Evolutionary conservation across 2,329 filamentous ascomycete genomes (phyloP), one percentile per base, ranked within the genome.

Genomic region (Sporothrix sp.): DNA sequence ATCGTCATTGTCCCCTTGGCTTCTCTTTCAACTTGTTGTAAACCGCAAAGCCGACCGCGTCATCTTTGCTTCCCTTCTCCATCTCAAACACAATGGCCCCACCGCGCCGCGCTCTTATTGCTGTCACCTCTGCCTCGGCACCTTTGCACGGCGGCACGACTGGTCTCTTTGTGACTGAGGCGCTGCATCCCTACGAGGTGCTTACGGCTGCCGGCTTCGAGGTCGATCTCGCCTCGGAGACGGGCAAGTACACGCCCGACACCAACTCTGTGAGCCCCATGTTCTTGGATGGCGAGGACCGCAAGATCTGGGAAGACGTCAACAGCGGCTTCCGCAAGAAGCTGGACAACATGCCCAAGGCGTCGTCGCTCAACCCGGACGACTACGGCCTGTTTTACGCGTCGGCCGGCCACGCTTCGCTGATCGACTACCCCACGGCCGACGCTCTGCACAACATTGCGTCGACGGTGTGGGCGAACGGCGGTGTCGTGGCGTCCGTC

Each of bases 181-280:
- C 71, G 14, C 63, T 73, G 7, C 71, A 74, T 54, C 71, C 71
- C 1, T 74, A 63, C 64, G 68, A 71, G 16, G 70, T 72, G 20
- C 63, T 74, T 51, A 60, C 53, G 6, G 62, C 60, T 2, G 69
- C 70, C 4, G 71, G 70, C 13, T 72, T 74, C 57, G 67, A 71
- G 50, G 70, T 73, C 44, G 70, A 73, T 53, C 62, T 74, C 25
- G 64, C 65, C 18, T 72, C 70, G 5, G 71, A 73, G 55, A 71
- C 65, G 4, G 70, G 71, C 33, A 63, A 52, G 2, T 74, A 69
- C 58, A 64, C 59, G 0, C 61, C 67, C 1, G 71, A 73, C 58
- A 71, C 68, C 69, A 64, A 73, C 18, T 69, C 65, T 10, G 62
- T 66, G 42, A 65, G 69, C 51, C 61, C 63, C 1, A 68, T 70